phyloP scores from a whole-genome alignment of 2,329 filamentous ascomycete genomes.

The Trichoderma pleuroti region DNA sequence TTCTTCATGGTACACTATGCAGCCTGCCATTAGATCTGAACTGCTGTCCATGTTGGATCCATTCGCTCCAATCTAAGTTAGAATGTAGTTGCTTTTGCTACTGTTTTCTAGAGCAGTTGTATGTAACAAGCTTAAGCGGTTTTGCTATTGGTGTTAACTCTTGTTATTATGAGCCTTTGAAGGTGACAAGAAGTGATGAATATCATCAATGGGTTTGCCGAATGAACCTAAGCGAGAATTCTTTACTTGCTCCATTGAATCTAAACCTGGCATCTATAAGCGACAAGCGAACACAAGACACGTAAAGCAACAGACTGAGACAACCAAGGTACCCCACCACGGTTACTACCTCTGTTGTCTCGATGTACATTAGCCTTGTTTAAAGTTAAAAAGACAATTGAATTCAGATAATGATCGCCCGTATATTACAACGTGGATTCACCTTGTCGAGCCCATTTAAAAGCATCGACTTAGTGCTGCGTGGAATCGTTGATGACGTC shows the following conservation, averaged over 20 bases:
- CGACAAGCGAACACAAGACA: background rate
- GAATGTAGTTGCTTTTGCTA: background rate
- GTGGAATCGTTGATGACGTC: slow-evolving; percentile 7
- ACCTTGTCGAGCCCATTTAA: background rate
- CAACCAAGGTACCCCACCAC: background rate
- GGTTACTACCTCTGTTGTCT: background rate
- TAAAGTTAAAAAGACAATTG: background rate
- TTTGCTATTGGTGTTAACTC: background rate
- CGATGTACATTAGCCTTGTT: background rate
- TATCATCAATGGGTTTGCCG: no score
- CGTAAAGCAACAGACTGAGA: background rate
- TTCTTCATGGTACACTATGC: background rate
- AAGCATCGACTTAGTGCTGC: background rate
- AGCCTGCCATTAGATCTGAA: background rate
- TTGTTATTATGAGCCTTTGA: background rate
- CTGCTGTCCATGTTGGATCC: background rate
- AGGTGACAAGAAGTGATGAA: background rate
- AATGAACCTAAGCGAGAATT: background rate
- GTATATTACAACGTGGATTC: background rate
- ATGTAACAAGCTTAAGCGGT: background rate
- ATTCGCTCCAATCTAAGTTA: background rate
- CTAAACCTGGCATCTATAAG: background rate
- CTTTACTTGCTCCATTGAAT: background rate
- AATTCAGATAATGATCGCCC: background rate
- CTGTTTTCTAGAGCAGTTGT: background rate